These are phyloP conservation scores for Breviolum minutum DNA, from an alignment of 73 alveolate genomes.

Conservation along the genomic window DNA sequence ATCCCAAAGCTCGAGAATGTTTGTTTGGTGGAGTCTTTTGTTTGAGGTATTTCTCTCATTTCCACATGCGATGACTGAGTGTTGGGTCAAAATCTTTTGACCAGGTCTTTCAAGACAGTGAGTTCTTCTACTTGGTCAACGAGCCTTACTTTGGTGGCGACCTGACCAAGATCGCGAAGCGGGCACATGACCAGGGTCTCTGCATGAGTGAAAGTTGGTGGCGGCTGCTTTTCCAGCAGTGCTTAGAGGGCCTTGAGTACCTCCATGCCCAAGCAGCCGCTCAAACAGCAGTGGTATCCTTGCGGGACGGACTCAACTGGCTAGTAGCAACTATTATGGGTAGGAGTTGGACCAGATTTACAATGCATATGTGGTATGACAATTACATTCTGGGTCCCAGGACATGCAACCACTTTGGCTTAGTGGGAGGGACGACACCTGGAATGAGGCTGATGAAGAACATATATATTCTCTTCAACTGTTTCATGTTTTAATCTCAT, in stretches of 20 bases:
- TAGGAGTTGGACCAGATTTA: background rate
- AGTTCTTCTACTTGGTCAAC: constrained; percentile 61
- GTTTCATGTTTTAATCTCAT: too few species aligned
- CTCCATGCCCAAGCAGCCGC: constrained; percentile 40
- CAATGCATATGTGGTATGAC: too few species aligned
- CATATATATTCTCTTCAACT: too few species aligned
- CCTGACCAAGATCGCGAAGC: constrained; percentile 56
- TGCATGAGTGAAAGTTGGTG: constrained; percentile 32
- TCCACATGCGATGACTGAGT: background rate
- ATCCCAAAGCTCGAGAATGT: background rate
- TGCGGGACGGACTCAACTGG: too few species aligned
- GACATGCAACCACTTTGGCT: too few species aligned
- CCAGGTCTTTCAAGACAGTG: constrained; percentile 68
- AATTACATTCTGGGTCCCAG: too few species aligned
- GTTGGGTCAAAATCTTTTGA: background rate
- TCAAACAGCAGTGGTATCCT: background rate
- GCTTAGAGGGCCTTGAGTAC: constrained; percentile 34
- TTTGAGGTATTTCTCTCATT: background rate
- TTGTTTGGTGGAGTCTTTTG: background rate
- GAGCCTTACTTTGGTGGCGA: constrained; percentile 85
- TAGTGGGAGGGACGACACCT: too few species aligned
- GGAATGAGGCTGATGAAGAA: too few species aligned
- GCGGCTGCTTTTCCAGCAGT: constrained; percentile 32
- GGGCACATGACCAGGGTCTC: constrained; percentile 77
- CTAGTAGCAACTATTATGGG: too few species aligned